phyloP scores from a whole-genome alignment of 2,329 filamentous ascomycete genomes.

The Phialophora macrospora region DNA sequence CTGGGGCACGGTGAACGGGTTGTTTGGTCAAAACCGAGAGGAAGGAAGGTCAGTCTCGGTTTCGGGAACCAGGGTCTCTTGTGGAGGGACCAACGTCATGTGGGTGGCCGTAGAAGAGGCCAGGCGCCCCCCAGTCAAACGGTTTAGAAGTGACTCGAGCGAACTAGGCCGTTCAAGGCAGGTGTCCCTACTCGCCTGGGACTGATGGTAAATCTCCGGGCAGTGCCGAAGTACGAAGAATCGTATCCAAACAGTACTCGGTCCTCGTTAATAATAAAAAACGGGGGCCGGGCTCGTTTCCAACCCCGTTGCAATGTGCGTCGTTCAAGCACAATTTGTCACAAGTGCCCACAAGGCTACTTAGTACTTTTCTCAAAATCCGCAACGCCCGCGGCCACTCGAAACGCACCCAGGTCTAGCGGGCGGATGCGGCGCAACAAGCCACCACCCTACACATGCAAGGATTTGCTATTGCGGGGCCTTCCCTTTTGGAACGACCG shows the following conservation, averaged over 20 bases:
- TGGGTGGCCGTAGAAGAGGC: not conserved
- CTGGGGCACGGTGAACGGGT: not conserved
- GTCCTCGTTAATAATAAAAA: too few relatives aligned
- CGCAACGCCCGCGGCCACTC: not conserved
- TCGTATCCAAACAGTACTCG: not conserved
- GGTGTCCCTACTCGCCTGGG: not conserved
- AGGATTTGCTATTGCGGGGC: not conserved
- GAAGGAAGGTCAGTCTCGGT: not conserved
- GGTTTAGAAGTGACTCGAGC: not conserved
- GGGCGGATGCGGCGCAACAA: not conserved
- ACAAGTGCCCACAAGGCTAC: not conserved
- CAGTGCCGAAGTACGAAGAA: too few relatives aligned
- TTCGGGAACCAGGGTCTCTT: not conserved
- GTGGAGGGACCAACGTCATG: not conserved
- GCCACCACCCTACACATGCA: not conserved
- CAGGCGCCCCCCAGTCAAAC: not conserved
- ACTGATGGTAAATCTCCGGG: not conserved
- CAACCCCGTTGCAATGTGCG: not conserved
- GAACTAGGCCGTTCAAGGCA: not conserved
- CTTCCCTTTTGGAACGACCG: constrained; percentile 13
- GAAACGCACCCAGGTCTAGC: not conserved
- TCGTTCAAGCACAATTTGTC: constrained; percentile 30
- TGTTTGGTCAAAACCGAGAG: not conserved
- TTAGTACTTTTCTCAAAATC: too few relatives aligned
- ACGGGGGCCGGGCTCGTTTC: too few relatives aligned